Conservation (phyloP, 2,329 filamentous ascomycete genomes). For the Escovopsis sp. region DNA sequence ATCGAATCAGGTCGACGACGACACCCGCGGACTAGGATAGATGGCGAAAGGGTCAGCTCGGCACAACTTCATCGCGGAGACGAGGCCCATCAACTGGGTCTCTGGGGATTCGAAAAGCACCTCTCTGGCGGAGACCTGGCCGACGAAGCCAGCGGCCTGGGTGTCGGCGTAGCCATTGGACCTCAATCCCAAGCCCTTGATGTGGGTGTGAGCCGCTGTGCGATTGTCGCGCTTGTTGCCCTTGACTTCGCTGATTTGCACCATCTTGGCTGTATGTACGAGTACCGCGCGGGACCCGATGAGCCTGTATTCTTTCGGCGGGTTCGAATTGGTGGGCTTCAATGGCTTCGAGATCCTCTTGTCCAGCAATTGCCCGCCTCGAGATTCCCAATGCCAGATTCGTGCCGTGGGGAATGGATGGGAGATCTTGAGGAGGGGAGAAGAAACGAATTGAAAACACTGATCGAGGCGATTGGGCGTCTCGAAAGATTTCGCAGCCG, state of each 20-base stretch:
- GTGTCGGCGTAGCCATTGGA: constrained; percentile 74
- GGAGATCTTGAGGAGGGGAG: constrained; percentile 2
- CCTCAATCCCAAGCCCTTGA: constrained; percentile 83
- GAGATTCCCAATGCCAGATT: too few species aligned
- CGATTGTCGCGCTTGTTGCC: constrained; percentile 88
- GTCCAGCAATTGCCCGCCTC: too few species aligned
- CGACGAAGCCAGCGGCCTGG: constrained; percentile 72
- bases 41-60: not conserved
- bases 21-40: constrained; percentile 70
- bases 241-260: constrained; percentile 89
- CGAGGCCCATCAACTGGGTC: not conserved
- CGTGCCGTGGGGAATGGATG: not conserved
- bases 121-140: constrained; percentile 78
- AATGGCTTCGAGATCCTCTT: not conserved
- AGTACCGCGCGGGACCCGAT: not conserved
- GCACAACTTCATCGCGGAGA: not conserved
- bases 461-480: not conserved
- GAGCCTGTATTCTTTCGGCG: not conserved
- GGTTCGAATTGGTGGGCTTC: not conserved
- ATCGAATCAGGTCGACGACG: constrained; percentile 86
- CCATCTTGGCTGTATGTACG: constrained; percentile 54
- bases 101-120: constrained; percentile 27
- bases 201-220: constrained; percentile 94
- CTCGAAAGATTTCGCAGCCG: constrained; percentile 20
- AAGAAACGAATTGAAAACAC: not conserved